Evolutionary conservation across 257 asterid species (phyloP), one percentile per base, ranked within the genome.

Genomic region (Lantana camara): DNA sequence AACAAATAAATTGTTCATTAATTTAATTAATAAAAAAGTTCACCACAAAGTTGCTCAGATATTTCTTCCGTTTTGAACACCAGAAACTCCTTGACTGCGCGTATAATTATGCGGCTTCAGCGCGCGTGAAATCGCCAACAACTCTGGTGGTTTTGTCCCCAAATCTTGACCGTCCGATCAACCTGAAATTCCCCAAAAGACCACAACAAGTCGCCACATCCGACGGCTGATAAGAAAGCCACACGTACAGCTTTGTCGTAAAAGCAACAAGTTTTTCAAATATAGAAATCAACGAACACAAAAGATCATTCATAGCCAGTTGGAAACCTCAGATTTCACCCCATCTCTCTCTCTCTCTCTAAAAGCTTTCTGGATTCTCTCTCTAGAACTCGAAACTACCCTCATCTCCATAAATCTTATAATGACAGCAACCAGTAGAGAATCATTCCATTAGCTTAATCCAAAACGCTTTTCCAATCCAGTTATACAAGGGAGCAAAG

Each of bases 361-460:
- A 27, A 27, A n/a, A n/a, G n/a, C n/a, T n/a, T n/a, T n/a, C n/a
- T n/a, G n/a, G n/a, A n/a, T 20, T 46, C 30, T 35, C 35, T 30
- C 35, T 7, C 35, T 7, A 1, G 16, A 14, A 24, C 47, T 45
- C 16, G 15, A 13, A 56, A 20, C 23, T 12, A 11, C 63, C 23
- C 32, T 27, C 32, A 2, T 27, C 32, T 27, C 32, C 32, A 27
- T 27, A 27, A 27, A 27, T 27, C 69, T 75, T 77, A 71, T 75
- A 73, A 59, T 66, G 69, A 66, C 65, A 53, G 48, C 73, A 77
- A 70, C 80, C 68, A 68, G 79, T 2, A 37, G 13, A 40, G 51
- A 64, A 81, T 81, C 81, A 71, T 71, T 73, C 78, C 74, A 62
- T 20, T 78, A 49, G 75, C 81, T 67, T 71, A 60, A 73, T 58